Conservation (phyloP, 352 stramenopile genomes). For the Saprolegnia parasitica region DNA sequence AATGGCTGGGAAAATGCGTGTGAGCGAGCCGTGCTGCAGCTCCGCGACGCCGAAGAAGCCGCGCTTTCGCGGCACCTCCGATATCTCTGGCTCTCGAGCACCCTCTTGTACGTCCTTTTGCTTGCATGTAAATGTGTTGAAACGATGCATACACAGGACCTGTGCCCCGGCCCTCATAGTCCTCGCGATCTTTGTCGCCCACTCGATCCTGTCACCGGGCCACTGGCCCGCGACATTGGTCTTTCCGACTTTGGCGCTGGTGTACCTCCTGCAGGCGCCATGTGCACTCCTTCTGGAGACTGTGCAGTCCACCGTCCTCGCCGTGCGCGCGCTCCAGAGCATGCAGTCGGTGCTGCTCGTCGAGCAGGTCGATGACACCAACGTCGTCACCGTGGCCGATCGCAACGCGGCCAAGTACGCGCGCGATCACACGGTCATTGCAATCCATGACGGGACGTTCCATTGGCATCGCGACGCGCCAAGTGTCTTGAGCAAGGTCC, state of each 20-base stretch:
- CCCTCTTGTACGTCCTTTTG: not conserved
- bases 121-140: not conserved
- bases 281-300: not conserved
- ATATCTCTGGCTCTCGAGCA: slow-evolving; percentile 1
- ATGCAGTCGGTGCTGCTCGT: slow-evolving; percentile 1
- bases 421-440: slow-evolving; percentile 10
- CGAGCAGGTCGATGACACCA: slow-evolving; percentile 3
- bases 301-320: not conserved
- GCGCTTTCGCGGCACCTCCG: not conserved
- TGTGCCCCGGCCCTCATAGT: not conserved
- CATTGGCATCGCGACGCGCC: not conserved
- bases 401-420: slow-evolving; percentile 15
- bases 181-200: not conserved
- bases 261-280: not conserved
- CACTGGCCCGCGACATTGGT: not conserved
- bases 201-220: not conserved
- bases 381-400: slow-evolving; percentile 5
- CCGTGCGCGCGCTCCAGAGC: not conserved
- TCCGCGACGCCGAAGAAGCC: not conserved
- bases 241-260: not conserved
- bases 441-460: slow-evolving; percentile 17
- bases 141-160: not conserved
- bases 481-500: not conserved
- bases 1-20: slow-evolving; percentile 4
- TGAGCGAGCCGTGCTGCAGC: not conserved